Percentiles rank a stretch among this genome's conserved stretches.
phyloP scores from a whole-genome alignment of 257 asterid genomes.

The Solanum chilense region DNA sequence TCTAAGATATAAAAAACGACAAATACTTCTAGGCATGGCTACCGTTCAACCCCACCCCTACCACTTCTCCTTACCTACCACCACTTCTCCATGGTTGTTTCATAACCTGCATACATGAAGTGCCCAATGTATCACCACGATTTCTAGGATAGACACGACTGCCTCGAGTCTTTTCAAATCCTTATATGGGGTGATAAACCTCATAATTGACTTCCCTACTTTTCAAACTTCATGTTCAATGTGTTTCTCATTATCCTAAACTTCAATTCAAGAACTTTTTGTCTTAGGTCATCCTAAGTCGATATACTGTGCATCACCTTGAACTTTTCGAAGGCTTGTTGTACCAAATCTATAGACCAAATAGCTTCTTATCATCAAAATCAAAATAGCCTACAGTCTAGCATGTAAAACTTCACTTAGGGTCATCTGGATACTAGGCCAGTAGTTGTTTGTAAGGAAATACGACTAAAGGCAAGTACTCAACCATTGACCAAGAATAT shows the following conservation, averaged over 20 bases:
- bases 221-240: background rate
- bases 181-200: background rate
- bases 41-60: background rate
- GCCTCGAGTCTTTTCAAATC: background rate
- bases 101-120: background rate
- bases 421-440: background rate
- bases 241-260: background rate
- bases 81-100: too few relatives aligned
- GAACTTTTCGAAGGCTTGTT: background rate
- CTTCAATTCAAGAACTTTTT: background rate
- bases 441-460: background rate
- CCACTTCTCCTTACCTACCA: background rate
- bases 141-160: background rate
- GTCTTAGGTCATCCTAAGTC: background rate
- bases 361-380: background rate
- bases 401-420: background rate
- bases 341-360: background rate
- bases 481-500: background rate
- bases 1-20: too few relatives aligned
- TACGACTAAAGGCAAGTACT: background rate
- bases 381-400: background rate
- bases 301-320: background rate
- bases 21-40: too few relatives aligned
- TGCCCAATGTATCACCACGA: background rate
- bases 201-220: background rate